These are phyloP conservation scores for Paralagenidium karlingii DNA, from an alignment of 352 stramenopile genomes.

Conservation along the genomic window DNA sequence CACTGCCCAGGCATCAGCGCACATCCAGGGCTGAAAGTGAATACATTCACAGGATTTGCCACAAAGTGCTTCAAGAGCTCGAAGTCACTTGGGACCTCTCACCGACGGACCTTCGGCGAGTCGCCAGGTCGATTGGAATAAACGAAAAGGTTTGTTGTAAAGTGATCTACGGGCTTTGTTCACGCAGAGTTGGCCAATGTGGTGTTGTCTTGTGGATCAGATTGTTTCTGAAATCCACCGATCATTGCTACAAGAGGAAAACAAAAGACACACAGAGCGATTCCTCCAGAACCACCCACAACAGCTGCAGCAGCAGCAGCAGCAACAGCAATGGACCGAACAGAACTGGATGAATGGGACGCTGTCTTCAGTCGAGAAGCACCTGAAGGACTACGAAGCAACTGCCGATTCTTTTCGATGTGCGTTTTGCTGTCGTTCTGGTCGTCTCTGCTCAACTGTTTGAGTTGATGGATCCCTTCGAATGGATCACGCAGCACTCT, in stretches of 20 bases:
- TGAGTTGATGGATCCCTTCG: too few species aligned
- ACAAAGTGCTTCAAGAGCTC: slow-evolving; percentile 44
- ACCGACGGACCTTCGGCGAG: slow-evolving; percentile 30
- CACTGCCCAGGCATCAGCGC: slow-evolving; percentile 47
- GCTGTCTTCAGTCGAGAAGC: slow-evolving; percentile 19
- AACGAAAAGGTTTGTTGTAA: slow-evolving; percentile 20
- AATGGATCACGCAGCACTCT: slow-evolving; percentile 25
- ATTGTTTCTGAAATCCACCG: background rate
- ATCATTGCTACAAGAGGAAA: background rate
- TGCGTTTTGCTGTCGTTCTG: slow-evolving; percentile 8
- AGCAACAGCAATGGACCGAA: slow-evolving; percentile 1
- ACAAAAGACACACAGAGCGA: background rate
- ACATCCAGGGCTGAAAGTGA: slow-evolving; percentile 60
- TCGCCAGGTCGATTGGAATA: slow-evolving; percentile 48
- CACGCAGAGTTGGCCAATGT: too few species aligned
- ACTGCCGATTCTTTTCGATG: slow-evolving; percentile 51
- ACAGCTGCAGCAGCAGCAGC: background rate
- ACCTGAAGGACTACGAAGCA: slow-evolving; percentile 43
- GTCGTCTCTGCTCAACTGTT: too few species aligned
- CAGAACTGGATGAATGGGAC: background rate
- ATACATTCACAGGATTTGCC: slow-evolving; percentile 61
- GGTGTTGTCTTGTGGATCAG: too few species aligned
- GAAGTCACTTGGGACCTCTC: slow-evolving; percentile 62
- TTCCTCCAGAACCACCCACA: background rate
- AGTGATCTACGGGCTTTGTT: too few species aligned